Percentiles rank a stretch among this genome's conserved stretches.
phyloP scores from a whole-genome alignment of 495 filamentous ascomycete genomes.

The Chaetomium fimeti region DNA sequence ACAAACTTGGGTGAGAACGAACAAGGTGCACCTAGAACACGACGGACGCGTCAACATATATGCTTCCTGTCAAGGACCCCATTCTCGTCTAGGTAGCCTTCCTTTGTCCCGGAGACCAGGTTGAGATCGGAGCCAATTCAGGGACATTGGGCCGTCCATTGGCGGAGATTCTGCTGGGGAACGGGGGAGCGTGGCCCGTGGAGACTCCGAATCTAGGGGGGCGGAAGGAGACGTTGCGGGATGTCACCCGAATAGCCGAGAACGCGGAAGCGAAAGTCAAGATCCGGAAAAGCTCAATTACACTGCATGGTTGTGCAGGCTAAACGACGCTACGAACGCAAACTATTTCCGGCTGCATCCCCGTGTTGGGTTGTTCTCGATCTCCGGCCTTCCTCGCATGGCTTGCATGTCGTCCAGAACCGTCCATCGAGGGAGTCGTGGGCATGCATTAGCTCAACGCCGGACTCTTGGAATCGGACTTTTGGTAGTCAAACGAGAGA shows the following conservation, averaged over 20 bases:
- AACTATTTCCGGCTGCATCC: background rate
- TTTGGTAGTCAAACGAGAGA: too few relatives aligned
- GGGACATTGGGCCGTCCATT: constrained; percentile 29
- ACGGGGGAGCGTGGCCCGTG: constrained; percentile 18
- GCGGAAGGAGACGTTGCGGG: constrained; percentile 37
- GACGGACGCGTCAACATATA: background rate
- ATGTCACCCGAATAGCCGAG: constrained; percentile 33
- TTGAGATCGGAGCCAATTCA: constrained; percentile 10
- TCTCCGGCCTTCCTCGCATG: background rate
- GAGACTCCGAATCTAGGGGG: constrained; percentile 32
- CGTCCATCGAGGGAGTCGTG: too few relatives aligned
- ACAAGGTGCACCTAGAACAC: background rate
- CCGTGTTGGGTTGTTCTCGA: constrained; percentile 1
- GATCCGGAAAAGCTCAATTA: background rate
- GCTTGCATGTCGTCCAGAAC: background rate
- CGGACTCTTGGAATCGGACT: too few relatives aligned
- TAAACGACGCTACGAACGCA: background rate
- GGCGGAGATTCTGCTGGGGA: constrained; percentile 25
- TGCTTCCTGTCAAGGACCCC: background rate
- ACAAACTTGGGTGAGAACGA: background rate
- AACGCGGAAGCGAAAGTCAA: background rate
- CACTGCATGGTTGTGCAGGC: background rate
- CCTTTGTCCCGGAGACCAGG: constrained; percentile 15
- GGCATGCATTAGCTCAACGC: too few relatives aligned
- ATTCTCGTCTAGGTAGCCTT: background rate